Evolutionary conservation across 2,329 filamentous ascomycete species (phyloP).

Genomic region (Fusarium penzigii): DNA sequence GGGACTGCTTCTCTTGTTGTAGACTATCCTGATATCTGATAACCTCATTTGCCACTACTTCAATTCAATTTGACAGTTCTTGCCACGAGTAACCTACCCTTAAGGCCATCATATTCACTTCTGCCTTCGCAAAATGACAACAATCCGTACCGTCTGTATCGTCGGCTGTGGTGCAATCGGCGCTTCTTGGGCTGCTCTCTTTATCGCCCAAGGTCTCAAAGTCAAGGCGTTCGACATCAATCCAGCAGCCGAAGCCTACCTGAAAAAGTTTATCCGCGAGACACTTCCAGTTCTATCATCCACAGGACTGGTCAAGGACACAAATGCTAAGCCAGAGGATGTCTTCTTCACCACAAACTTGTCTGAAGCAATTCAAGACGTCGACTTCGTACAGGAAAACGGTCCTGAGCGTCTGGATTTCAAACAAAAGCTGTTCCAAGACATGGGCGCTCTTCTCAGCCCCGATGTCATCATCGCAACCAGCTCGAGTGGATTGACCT

Average conservation of each 20-base stretch:
- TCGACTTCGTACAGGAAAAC: conserved; percentile 8
- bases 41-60: no score
- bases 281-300: conserved; percentile 12
- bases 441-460: conserved; percentile 1
- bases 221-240: conserved; percentile 16
- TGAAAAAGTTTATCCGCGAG: conserved; percentile 7
- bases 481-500: conserved; percentile 10
- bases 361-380: not conserved
- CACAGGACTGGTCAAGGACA: not conserved
- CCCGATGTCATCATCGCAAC: conserved; percentile 5
- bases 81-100: no score
- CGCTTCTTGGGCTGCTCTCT: conserved; percentile 10
- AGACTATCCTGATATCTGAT: no score
- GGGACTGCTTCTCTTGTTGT: no score
- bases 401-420: conserved; percentile 9
- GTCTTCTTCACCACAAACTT: conserved; percentile 11
- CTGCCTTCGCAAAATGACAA: conserved; percentile 1
- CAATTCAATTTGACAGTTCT: not conserved
- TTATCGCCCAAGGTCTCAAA: conserved; percentile 8
- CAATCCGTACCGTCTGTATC: conserved; percentile 3
- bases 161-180: conserved; percentile 10
- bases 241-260: conserved; percentile 4
- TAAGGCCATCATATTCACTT: not conserved
- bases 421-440: conserved; percentile 8
- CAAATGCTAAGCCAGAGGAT: conserved; percentile 1